A percentile compares a stretch with the other conserved stretches of the same genome.
Conservation (phyloP, 176 grass and related monocot genomes). For the Cenchrus americanus region DNA sequence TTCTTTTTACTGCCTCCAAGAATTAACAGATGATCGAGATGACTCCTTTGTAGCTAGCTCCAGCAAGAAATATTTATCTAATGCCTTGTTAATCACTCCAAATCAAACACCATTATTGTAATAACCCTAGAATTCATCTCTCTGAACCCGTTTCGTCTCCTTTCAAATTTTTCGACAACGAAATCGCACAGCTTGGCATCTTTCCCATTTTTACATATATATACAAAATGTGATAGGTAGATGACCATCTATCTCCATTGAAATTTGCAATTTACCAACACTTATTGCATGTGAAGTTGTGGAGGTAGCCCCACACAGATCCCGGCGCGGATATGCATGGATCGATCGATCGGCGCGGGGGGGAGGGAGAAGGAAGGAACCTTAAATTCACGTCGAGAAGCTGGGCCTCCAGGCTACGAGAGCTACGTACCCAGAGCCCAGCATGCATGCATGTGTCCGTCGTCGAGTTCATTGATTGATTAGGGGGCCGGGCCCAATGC, state of each 20-base stretch:
- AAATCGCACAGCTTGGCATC: background rate
- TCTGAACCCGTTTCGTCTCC: background rate
- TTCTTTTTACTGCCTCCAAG: conserved; percentile 24
- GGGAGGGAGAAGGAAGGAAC: background rate
- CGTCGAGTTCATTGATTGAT: conserved; percentile 39
- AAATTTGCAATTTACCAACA: background rate
- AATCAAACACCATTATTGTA: background rate
- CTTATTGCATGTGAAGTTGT: conserved; percentile 31
- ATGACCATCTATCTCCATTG: background rate
- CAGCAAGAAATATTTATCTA: background rate
- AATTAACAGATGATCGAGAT: conserved; percentile 31
- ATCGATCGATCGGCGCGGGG: too few species aligned
- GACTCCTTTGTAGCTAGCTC: conserved; percentile 13
- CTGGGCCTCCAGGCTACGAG: background rate
- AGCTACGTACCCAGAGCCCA: background rate
- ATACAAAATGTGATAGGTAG: background rate
- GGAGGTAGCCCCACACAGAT: conserved; percentile 11
- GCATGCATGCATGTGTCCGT: background rate
- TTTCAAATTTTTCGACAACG: conserved; percentile 1
- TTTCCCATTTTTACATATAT: background rate
- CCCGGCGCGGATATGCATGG: background rate
- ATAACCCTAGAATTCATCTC: background rate
- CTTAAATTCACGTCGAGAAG: conserved; percentile 31
- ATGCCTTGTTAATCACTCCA: background rate
- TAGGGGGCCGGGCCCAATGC: background rate